Evolutionary conservation across 1,139 yeast genomes (phyloP).

Genomic region (Taiozyma onychis): DNA sequence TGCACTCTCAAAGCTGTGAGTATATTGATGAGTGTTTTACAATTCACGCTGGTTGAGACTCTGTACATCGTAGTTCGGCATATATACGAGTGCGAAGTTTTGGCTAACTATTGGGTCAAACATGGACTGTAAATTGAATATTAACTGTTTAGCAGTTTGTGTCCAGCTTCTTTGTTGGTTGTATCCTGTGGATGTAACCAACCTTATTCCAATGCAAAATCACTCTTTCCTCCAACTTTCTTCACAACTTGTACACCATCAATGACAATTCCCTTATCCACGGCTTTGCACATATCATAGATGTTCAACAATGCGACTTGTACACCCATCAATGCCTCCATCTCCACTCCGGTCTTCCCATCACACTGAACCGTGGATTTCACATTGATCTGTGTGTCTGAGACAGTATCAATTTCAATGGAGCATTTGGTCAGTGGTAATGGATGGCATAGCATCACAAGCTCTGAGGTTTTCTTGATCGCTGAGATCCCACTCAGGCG

Average conservation of each 20-base stretch:
- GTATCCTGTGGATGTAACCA: too few species aligned
- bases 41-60: too few species aligned
- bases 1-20: too few species aligned
- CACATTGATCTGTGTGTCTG: conserved; percentile 21
- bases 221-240: conserved; percentile 38
- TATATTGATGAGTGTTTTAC: too few species aligned
- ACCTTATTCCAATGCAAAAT: conserved; percentile 8
- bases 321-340: conserved; percentile 46
- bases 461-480: conserved; percentile 36
- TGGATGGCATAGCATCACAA: conserved; percentile 47
- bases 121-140: too few species aligned
- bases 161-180: too few species aligned
- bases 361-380: conserved; percentile 35
- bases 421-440: conserved; percentile 34
- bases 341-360: conserved; percentile 49
- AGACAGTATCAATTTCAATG: conserved; percentile 24
- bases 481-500: conserved; percentile 47
- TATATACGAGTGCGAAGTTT: too few species aligned
- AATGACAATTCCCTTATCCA: conserved; percentile 41
- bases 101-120: too few species aligned
- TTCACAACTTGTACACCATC: conserved; percentile 30
- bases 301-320: conserved; percentile 37
- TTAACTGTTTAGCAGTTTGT: too few species aligned
- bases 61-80: too few species aligned
- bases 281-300: conserved; percentile 53